These are phyloP conservation scores for Neohortaea acidophila DNA, from an alignment of 495 filamentous ascomycete genomes.

Conservation along the genomic window DNA sequence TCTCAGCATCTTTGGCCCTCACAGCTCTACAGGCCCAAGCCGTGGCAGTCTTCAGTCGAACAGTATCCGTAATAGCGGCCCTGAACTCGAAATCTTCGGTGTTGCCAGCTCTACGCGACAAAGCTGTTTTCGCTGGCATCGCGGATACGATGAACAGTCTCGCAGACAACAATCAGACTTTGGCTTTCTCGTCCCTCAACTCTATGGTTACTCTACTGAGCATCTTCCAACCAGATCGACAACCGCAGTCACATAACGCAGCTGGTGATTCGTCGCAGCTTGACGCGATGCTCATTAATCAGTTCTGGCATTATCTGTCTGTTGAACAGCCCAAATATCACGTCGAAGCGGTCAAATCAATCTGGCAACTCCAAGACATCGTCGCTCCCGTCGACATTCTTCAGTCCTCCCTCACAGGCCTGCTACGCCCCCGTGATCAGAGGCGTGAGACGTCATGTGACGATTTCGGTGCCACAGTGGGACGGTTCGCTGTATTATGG, in stretches of 20 bases:
- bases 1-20: too few relatives aligned
- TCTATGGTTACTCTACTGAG: neutral
- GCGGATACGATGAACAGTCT: too few relatives aligned
- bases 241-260: neutral
- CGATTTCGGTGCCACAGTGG: conserved; percentile 1
- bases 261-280: neutral
- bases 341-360: conserved; percentile 6
- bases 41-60: too few relatives aligned
- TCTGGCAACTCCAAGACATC: conserved; percentile 8
- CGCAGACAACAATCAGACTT: neutral
- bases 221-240: neutral
- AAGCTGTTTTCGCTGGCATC: too few relatives aligned
- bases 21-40: too few relatives aligned
- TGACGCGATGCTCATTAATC: neutral
- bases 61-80: too few relatives aligned
- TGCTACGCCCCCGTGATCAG: neutral
- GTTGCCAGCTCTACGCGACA: too few relatives aligned
- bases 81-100: too few relatives aligned
- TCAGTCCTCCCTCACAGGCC: neutral
- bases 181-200: neutral
- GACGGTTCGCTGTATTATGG: conserved; percentile 25
- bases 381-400: neutral
- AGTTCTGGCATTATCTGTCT: conserved; percentile 6
- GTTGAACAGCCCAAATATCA: conserved; percentile 5
- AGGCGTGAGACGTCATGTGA: neutral